Conservation (phyloP, 1,284 basidiomycete species). For the Boletellus sp. region DNA sequence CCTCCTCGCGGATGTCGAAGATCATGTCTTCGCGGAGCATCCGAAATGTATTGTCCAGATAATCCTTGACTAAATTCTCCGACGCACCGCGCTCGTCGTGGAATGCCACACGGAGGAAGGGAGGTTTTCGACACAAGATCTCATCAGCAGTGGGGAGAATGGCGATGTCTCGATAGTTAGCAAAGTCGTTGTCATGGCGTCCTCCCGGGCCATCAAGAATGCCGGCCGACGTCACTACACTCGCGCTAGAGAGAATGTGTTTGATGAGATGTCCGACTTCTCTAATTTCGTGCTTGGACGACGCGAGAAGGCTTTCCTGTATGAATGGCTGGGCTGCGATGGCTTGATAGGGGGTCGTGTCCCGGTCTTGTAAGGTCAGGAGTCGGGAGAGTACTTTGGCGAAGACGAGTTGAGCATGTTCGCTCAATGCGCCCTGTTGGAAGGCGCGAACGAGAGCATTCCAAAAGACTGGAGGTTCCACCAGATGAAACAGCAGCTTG, state of each 20-base stretch:
- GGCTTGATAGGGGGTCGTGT: slow-evolving; percentile 9
- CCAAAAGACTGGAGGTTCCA: slow-evolving; percentile 54
- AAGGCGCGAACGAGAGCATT: slow-evolving; percentile 27
- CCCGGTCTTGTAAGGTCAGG: slow-evolving; percentile 18
- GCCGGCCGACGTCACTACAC: too few relatives aligned
- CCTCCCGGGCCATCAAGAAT: too few relatives aligned
- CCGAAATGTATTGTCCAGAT: too few relatives aligned
- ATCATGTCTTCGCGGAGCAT: too few relatives aligned
- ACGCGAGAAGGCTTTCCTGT: not conserved
- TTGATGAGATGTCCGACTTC: slow-evolving; percentile 2
- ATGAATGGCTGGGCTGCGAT: not conserved
- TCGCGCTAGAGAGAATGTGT: not conserved
- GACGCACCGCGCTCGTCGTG: too few relatives aligned
- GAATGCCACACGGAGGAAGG: too few relatives aligned
- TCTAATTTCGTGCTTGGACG: not conserved
- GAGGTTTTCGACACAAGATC: too few relatives aligned
- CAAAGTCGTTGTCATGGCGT: not conserved
- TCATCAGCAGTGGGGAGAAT: too few relatives aligned
- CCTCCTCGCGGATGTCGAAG: too few relatives aligned
- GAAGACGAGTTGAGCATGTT: slow-evolving; percentile 38
- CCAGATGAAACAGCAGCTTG: slow-evolving; percentile 36
- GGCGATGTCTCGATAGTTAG: slow-evolving; percentile 42
- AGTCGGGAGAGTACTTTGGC: slow-evolving; percentile 52
- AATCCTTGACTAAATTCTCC: too few relatives aligned
- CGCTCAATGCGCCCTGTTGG: slow-evolving; percentile 31